Evolutionary conservation across 176 grass and related monocot species (phyloP).

Genomic region (Zoysia japonica): DNA sequence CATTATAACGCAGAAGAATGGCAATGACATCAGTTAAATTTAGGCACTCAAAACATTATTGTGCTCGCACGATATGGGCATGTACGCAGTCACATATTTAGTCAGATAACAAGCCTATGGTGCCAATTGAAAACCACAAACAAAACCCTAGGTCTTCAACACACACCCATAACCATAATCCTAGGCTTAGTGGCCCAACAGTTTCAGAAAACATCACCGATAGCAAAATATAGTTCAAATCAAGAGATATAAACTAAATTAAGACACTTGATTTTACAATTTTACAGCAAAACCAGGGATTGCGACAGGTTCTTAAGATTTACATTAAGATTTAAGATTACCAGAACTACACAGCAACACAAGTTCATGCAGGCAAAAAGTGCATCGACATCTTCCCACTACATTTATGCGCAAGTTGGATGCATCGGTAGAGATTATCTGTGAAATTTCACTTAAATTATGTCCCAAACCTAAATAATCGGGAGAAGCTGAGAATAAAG

Average conservation of each 20-base stretch:
- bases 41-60: background rate
- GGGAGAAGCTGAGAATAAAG: background rate
- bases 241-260: background rate
- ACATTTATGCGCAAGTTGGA: background rate
- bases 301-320: background rate
- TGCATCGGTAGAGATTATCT: too few species aligned
- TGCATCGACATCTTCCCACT: background rate
- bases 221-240: background rate
- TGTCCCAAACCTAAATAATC: background rate
- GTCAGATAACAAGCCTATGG: background rate
- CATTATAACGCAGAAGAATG: background rate
- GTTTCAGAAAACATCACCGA: background rate
- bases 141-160: background rate
- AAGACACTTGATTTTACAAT: background rate
- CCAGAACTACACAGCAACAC: background rate
- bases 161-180: background rate
- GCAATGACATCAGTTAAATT: background rate
- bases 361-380: background rate
- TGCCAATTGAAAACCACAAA: background rate
- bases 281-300: background rate
- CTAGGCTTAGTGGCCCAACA: background rate
- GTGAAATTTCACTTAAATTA: background rate
- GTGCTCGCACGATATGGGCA: background rate
- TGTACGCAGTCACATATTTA: background rate
- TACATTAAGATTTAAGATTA: background rate